Conservation (phyloP, 1,139 yeast species). For the Geotrichum europaeum region DNA sequence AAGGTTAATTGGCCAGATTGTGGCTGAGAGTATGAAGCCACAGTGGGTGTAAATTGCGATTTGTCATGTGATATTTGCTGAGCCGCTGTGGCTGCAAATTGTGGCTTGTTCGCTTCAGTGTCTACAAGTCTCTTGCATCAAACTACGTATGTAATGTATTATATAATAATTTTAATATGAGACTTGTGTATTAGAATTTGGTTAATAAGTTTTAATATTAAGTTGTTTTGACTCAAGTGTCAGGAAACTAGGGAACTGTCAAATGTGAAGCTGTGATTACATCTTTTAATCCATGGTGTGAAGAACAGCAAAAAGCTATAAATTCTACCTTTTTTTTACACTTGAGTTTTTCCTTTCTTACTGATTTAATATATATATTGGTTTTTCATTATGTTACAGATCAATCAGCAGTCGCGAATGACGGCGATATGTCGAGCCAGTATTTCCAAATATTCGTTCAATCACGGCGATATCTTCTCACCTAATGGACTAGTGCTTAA, state of each 20-base stretch:
- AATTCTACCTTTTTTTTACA: background rate
- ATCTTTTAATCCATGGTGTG: background rate
- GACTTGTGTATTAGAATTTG: background rate
- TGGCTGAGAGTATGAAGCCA: constrained; percentile 18
- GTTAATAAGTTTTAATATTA: no score
- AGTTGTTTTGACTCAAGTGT: no score
- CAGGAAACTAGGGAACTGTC: background rate
- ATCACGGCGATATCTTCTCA: constrained; percentile 1
- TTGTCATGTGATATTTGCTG: constrained; percentile 16
- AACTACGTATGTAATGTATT: background rate
- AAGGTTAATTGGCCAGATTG: constrained; percentile 4
- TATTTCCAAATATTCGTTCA: constrained; percentile 3
- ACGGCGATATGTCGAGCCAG: background rate
- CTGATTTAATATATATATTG: no score
- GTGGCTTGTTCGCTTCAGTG: constrained; percentile 2
- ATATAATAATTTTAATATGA: background rate
- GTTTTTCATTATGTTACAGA: background rate
- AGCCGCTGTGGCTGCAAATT: constrained; percentile 4
- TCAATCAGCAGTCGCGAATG: background rate
- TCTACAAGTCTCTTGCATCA: background rate
- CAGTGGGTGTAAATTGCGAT: constrained; percentile 16
- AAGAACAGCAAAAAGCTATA: background rate
- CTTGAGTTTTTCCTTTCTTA: no score
- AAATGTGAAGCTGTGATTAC: background rate
- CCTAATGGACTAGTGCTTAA: constrained; percentile 1